These are phyloP conservation scores for Phytophthora pisi DNA, from an alignment of 352 stramenopile genomes.

Conservation along the genomic window DNA sequence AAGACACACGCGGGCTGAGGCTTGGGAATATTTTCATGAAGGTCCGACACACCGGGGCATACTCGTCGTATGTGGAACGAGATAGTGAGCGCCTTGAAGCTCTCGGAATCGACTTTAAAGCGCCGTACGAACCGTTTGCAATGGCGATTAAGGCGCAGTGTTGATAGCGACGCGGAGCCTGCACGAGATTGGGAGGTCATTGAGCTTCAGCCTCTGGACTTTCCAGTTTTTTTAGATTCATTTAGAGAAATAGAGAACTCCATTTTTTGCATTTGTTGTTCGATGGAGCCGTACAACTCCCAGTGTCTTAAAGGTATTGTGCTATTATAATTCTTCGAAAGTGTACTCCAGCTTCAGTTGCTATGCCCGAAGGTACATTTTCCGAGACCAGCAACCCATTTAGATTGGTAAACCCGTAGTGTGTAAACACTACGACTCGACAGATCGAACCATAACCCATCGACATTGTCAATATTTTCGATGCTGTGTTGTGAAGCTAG, in stretches of 20 bases:
- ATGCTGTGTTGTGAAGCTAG: too few relatives aligned
- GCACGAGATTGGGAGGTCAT: not conserved
- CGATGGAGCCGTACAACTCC: too few relatives aligned
- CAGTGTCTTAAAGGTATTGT: too few relatives aligned
- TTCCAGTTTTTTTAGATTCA: not conserved
- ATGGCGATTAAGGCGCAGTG: not conserved
- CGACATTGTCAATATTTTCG: too few relatives aligned
- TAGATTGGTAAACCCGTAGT: too few relatives aligned
- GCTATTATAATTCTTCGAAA: too few relatives aligned
- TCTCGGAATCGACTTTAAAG: constrained; percentile 43
- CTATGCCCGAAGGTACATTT: too few relatives aligned
- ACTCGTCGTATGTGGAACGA: constrained; percentile 48
- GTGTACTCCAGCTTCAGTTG: too few relatives aligned
- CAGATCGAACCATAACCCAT: too few relatives aligned
- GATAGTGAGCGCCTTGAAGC: constrained; percentile 50
- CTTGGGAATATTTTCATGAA: constrained; percentile 65
- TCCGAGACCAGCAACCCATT: too few relatives aligned
- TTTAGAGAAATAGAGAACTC: not conserved
- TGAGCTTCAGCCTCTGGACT: not conserved
- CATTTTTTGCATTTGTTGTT: too few relatives aligned
- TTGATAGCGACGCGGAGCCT: not conserved
- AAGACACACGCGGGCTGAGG: constrained; percentile 37
- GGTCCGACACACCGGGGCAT: constrained; percentile 48
- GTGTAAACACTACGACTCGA: too few relatives aligned
- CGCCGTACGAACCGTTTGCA: constrained; percentile 5